These are phyloP conservation scores for Cucurbita moschata DNA, from an alignment of 306 rosid species.

Conservation along the genomic window DNA sequence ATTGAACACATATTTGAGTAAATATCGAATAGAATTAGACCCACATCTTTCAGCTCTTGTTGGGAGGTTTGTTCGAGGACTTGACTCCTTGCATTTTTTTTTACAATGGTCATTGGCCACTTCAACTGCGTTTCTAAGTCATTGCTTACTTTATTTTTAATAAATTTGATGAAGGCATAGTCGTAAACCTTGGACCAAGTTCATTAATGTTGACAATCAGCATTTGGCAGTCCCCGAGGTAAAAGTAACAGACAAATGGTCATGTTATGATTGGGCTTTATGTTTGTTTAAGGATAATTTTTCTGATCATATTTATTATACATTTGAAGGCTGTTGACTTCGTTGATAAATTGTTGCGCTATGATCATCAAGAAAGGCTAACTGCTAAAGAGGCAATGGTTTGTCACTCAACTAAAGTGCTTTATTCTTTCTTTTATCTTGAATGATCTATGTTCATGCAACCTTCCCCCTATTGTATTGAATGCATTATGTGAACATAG, in stretches of 20 bases:
- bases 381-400: constrained; percentile 98
- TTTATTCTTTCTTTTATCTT: not conserved
- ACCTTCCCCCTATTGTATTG: not conserved
- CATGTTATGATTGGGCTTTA: not conserved
- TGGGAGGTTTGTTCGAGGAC: constrained; percentile 21
- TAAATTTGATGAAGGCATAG: constrained; percentile 60
- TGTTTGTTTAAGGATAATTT: not conserved
- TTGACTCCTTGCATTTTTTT: constrained; percentile 14
- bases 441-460: not conserved
- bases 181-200: constrained; percentile 92
- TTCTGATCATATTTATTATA: not conserved
- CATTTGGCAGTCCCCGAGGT: constrained; percentile 91
- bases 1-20: constrained; percentile 23
- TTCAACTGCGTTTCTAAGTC: not conserved
- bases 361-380: constrained; percentile 92
- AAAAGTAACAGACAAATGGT: not conserved
- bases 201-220: constrained; percentile 85
- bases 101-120: not conserved
- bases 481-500: not conserved
- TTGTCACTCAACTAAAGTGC: not conserved
- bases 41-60: constrained; percentile 32
- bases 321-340: constrained; percentile 80
- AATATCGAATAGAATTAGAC: constrained; percentile 29
- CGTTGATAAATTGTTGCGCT: constrained; percentile 87
- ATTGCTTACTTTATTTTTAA: not conserved